phyloP scores from a whole-genome alignment of 2,329 filamentous ascomycete genomes.

The Cladophialophora bantiana region DNA sequence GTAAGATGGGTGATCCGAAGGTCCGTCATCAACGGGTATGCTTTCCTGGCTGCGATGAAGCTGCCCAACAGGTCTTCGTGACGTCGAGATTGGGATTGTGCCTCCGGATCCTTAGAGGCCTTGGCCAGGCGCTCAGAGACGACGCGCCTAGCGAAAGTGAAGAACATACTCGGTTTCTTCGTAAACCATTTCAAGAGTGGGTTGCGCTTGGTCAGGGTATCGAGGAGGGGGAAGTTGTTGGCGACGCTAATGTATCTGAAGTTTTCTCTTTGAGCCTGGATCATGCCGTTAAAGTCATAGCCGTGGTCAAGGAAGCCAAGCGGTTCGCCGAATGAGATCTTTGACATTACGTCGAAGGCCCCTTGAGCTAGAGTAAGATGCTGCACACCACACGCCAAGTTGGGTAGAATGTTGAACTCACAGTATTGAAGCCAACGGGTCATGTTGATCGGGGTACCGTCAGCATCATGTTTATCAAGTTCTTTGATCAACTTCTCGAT shows the following conservation, averaged over 20 bases:
- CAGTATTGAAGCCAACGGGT: conserved; percentile 21
- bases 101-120: conserved; percentile 9
- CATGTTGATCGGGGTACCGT: conserved; percentile 17
- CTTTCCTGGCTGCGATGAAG: conserved; percentile 17
- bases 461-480: conserved; percentile 18
- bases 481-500: conserved; percentile 18
- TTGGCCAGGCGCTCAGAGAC: conserved; percentile 13
- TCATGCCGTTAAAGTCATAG: conserved; percentile 22
- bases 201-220: conserved; percentile 16
- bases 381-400: background rate
- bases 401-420: background rate
- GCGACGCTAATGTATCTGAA: conserved; percentile 21
- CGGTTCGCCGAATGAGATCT: conserved; percentile 21
- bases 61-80: conserved; percentile 19
- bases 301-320: conserved; percentile 19
- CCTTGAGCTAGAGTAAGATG: background rate
- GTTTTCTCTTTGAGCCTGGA: conserved; percentile 16
- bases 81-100: conserved; percentile 4
- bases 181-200: conserved; percentile 10
- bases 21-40: conserved; percentile 15
- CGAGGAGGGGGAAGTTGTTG: conserved; percentile 18
- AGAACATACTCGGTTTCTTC: conserved; percentile 22
- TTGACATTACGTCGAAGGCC: conserved; percentile 21
- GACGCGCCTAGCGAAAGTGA: conserved; percentile 15
- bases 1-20: conserved; percentile 17